Percentiles rank a stretch among this genome's conserved stretches.
These are phyloP conservation scores for Hondaea fermentalgiana DNA, from an alignment of 108 stramenopile genomes.

Conservation along the genomic window DNA sequence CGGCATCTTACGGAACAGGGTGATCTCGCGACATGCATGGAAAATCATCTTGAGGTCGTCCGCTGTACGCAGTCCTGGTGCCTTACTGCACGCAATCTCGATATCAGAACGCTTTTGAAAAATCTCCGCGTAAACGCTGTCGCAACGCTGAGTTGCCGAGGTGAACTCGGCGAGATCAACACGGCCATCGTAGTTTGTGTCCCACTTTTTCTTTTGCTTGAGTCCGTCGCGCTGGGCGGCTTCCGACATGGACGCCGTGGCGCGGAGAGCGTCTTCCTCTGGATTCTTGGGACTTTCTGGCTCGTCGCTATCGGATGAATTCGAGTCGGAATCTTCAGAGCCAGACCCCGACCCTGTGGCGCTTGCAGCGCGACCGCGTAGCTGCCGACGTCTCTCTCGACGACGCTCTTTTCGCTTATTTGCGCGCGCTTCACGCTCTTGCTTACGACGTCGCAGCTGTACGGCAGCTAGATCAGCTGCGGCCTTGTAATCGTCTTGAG, in stretches of 20 bases:
- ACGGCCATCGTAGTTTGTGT: background rate
- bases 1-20: background rate
- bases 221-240: background rate
- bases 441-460: background rate
- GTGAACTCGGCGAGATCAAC: constrained; percentile 10
- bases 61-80: background rate
- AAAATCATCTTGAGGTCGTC: background rate
- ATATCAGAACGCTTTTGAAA: background rate
- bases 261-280: background rate
- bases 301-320: background rate
- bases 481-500: background rate
- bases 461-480: background rate
- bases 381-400: background rate
- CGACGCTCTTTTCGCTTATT: background rate
- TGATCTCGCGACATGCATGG: background rate
- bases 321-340: background rate
- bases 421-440: background rate
- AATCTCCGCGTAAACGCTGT: background rate
- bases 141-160: background rate
- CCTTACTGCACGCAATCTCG: background rate
- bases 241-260: background rate
- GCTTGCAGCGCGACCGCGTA: background rate
- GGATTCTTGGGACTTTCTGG: background rate
- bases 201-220: background rate
- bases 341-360: background rate